Evolutionary conservation across 2,329 filamentous ascomycete genomes (phyloP).

Genomic region (Drechmeria coniospora): DNA sequence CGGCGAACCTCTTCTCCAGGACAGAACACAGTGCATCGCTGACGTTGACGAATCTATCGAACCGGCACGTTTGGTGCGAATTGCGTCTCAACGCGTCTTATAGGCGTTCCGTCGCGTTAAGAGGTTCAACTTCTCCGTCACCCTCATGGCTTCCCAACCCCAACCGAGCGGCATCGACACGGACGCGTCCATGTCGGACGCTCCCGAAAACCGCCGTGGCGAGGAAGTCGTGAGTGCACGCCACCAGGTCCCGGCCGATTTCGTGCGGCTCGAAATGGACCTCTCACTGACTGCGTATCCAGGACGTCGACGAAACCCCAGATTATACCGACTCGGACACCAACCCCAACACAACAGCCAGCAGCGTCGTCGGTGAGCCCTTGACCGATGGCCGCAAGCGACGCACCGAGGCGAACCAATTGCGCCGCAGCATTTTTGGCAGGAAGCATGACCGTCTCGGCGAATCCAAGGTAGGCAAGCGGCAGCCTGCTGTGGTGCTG

Average conservation of each 20-base stretch:
- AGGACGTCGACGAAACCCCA: slow-evolving; percentile 50
- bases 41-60: not conserved
- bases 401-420: slow-evolving; percentile 72
- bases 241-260: not conserved
- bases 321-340: slow-evolving; percentile 53
- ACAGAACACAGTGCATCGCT: not conserved
- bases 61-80: slow-evolving; percentile 1
- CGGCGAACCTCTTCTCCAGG: slow-evolving; percentile 16
- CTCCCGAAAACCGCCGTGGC: slow-evolving; percentile 27
- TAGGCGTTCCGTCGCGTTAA: slow-evolving; percentile 34
- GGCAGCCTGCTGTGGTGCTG: too few species aligned
- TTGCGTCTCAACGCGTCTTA: slow-evolving; percentile 29
- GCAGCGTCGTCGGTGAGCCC: slow-evolving; percentile 69
- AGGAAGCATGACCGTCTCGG: slow-evolving; percentile 88
- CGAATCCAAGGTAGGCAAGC: slow-evolving; percentile 80
- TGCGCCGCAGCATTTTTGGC: slow-evolving; percentile 83
- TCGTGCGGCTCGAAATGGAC: not conserved
- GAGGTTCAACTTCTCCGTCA: slow-evolving; percentile 18
- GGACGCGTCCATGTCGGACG: slow-evolving; percentile 50
- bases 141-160: slow-evolving; percentile 39
- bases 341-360: slow-evolving; percentile 57
- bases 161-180: slow-evolving; percentile 37
- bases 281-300: not conserved
- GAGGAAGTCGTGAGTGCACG: slow-evolving; percentile 37
- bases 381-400: slow-evolving; percentile 65